phyloP scores from a whole-genome alignment of 2,329 filamentous ascomycete species.

The Exophiala sp. region DNA sequence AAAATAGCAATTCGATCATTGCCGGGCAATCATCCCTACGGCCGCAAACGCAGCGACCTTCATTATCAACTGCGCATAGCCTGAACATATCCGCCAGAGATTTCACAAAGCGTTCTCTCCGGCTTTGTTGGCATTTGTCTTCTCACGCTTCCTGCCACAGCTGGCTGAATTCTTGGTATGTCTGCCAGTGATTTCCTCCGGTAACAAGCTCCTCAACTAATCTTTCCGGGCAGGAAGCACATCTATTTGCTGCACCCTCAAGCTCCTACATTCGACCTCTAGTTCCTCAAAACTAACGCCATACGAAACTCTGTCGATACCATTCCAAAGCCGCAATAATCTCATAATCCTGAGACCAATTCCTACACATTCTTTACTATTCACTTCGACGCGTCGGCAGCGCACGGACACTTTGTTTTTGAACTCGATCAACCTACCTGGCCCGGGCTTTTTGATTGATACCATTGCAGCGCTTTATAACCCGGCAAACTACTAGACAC shows the following conservation, averaged over 20 bases:
- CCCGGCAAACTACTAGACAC: slow-evolving; percentile 15
- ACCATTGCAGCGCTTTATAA: slow-evolving; percentile 2
- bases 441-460: slow-evolving; percentile 6
- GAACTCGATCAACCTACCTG: background rate
- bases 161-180: slow-evolving; percentile 24
- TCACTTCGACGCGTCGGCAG: slow-evolving; percentile 16
- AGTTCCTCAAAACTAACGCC: slow-evolving; percentile 1
- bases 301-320: slow-evolving; percentile 7
- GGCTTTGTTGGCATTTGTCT: slow-evolving; percentile 7
- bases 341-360: slow-evolving; percentile 14
- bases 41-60: slow-evolving; percentile 11
- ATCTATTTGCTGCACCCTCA: slow-evolving; percentile 6
- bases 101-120: slow-evolving; percentile 12
- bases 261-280: slow-evolving; percentile 3
- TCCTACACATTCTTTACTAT: slow-evolving; percentile 5
- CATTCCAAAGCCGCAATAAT: slow-evolving; percentile 16
- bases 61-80: slow-evolving; percentile 11
- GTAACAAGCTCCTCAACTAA: slow-evolving; percentile 2
- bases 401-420: slow-evolving; percentile 13
- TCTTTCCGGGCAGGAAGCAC: slow-evolving; percentile 9
- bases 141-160: slow-evolving; percentile 16
- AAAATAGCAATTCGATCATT: slow-evolving; percentile 19
- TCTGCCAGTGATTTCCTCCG: background rate
- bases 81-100: slow-evolving; percentile 4
- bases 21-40: slow-evolving; percentile 23